Evolutionary conservation across 1,139 yeast genomes (phyloP).

Genomic region (Yamadazyma kanchanaburiensis): DNA sequence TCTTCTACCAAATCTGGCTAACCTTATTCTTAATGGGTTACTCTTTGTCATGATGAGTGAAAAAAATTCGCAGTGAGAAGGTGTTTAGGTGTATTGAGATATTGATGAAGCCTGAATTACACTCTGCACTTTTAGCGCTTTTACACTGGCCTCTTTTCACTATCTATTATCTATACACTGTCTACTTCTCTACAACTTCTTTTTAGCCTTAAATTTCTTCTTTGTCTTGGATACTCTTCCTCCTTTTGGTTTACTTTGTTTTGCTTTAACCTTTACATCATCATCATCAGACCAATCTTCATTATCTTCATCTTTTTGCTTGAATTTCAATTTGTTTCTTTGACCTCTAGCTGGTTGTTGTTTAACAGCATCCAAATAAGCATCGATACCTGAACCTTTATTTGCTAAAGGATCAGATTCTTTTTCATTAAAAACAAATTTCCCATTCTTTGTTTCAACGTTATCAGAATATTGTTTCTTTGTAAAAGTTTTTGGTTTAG

Average conservation of each 20-base stretch:
- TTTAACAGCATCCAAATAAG: conserved; percentile 89
- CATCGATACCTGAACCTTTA: conserved; percentile 66
- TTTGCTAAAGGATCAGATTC: conserved; percentile 53
- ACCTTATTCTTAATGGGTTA: conserved; percentile 52
- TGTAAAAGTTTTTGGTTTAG: conserved; percentile 64
- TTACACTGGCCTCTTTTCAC: too few species aligned
- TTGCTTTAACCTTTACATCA: conserved; percentile 21
- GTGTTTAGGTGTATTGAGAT: too few species aligned
- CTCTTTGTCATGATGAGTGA: conserved; percentile 13
- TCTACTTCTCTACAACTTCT: conserved; percentile 54
- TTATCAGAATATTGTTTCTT: conserved; percentile 42
- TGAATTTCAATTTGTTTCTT: conserved; percentile 83
- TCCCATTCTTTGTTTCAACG: conserved; percentile 56
- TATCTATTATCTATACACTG: too few species aligned
- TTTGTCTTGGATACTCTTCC: too few species aligned
- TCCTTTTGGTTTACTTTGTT: conserved; percentile 38
- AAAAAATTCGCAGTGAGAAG: too few species aligned
- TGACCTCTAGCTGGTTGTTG: conserved; percentile 94
- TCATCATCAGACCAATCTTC: conserved; percentile 57
- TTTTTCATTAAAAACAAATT: conserved; percentile 44
- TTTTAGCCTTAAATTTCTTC: conserved; percentile 55
- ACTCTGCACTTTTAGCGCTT: too few species aligned
- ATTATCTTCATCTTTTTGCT: conserved; percentile 54
- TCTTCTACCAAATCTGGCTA: conserved; percentile 90
- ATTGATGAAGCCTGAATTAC: too few species aligned